Base-by-base conservation (phyloP, 305 asterid genomes). In the Fraxinus xanthoxyloides region DNA sequence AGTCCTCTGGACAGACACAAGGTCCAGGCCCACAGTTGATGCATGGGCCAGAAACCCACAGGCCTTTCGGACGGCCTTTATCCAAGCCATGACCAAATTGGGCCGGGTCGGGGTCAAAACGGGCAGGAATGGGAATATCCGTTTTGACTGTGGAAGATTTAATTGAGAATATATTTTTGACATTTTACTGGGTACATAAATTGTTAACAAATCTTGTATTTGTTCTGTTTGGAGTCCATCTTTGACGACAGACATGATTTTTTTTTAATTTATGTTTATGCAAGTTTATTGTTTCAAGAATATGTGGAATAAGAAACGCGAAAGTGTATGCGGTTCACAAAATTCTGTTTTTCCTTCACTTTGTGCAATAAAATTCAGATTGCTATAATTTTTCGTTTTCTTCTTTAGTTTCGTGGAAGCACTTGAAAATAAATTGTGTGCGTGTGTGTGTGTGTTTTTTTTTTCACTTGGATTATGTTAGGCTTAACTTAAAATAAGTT, bases 81-180 rank as follows among this genome's bases (percentile, higher is more conserved):
- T 83, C 63, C 81, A 70, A 63, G 93, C 93, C 51, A 86, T 90
- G 3, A 90, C 93, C 0, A 90, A 90, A 24, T 70, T 90, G 90
- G 93, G 93, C 15, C 88, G 92, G 89, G 83, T 90, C 63, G 92
- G 91, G 17, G 88, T 89, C 61, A 87, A 87, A 85, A 86, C 88
- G 2, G 83, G 84, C 6, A 63, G 9, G 0, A 61, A 83, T 17
- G 93, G 93, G 1, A 89, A 90, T 65, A 90, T 90, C 17, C 90
- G 92, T 0, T 7, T 82, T 21, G 91, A 90, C 43, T 90, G 93
- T 31, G 90, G 89, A 23, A 86, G 72, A 63, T 88, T 89, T 67
- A 89, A 89, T 48, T 88, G n/a, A 65, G 19, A 12, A 4, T 10
- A 28, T 65, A 1, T 3, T 24, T 24, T 65, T 65, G 73, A 65